Evolutionary conservation across 306 rosid species (phyloP).

Genomic region (Lagenaria siceraria): DNA sequence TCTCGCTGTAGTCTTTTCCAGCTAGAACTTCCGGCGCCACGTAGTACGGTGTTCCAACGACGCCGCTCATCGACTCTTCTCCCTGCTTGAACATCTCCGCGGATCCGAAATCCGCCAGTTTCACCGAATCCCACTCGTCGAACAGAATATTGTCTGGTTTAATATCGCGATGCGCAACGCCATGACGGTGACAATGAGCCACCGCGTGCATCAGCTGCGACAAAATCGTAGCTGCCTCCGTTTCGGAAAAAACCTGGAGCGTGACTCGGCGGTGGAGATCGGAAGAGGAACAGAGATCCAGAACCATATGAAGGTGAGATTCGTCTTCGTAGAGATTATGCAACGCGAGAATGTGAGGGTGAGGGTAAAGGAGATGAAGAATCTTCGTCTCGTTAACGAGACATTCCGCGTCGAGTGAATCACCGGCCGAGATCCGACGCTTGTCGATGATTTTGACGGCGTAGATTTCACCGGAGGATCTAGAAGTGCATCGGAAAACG

Average conservation of each 20-base stretch:
- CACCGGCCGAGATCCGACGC: constrained; percentile 21
- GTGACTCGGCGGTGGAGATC: constrained; percentile 30
- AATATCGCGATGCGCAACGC: constrained; percentile 60
- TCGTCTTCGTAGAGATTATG: constrained; percentile 46
- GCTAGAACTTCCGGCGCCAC: constrained; percentile 62
- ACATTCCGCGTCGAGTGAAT: constrained; percentile 45
- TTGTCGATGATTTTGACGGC: constrained; percentile 59
- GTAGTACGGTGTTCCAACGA: constrained; percentile 62
- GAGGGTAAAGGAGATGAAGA: constrained; percentile 30
- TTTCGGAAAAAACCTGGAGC: constrained; percentile 18
- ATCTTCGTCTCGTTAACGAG: constrained; percentile 46
- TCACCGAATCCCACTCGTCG: constrained; percentile 20
- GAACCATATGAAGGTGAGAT: constrained; percentile 34
- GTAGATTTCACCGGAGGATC: constrained; percentile 10
- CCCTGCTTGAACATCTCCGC: constrained; percentile 37
- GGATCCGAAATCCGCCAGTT: constrained; percentile 51
- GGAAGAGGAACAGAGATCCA: constrained; percentile 41
- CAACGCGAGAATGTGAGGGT: constrained; percentile 38
- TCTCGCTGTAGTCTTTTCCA: constrained; percentile 42
- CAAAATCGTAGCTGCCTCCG: constrained; percentile 27
- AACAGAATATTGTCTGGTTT: constrained; percentile 62
- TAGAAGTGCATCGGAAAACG: constrained; percentile 36
- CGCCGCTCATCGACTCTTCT: constrained; percentile 33
- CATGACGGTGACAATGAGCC: constrained; percentile 45
- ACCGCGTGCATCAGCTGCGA: constrained; percentile 43